A percentile compares a stretch with the other conserved stretches of the same genome.
phyloP scores from a whole-genome alignment of 2,329 filamentous ascomycete genomes.

The Trichoderma koningiopsis region DNA sequence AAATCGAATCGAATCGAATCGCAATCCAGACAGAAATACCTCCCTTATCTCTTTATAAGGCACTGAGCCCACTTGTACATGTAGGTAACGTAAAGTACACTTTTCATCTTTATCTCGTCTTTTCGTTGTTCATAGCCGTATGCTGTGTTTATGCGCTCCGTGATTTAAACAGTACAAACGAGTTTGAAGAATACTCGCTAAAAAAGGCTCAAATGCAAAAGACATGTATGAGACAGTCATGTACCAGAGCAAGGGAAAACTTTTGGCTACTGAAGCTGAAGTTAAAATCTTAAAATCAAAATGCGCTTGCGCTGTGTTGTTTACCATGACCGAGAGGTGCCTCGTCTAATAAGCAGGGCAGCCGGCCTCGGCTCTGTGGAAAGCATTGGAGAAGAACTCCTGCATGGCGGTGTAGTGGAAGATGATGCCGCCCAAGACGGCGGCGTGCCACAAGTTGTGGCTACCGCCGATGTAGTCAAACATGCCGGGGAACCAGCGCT shows the following conservation, averaged over 20 bases:
- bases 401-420: constrained; percentile 98
- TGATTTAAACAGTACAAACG: background rate
- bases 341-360: constrained; percentile 53
- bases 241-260: background rate
- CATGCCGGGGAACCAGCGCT: constrained; percentile 87
- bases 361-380: constrained; percentile 65
- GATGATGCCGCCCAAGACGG: constrained; percentile 91
- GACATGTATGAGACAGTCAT: background rate
- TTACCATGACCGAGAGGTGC: background rate
- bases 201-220: background rate
- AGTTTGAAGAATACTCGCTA: background rate
- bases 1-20: background rate
- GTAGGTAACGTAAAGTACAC: background rate
- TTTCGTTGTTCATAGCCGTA: background rate
- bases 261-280: background rate
- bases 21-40: background rate
- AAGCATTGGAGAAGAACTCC: constrained; percentile 82
- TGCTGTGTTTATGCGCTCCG: background rate
- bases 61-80: constrained; percentile 15
- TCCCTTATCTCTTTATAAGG: background rate
- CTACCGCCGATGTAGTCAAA: constrained; percentile 96
- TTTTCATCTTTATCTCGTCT: background rate
- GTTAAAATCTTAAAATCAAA: background rate
- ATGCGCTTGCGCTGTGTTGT: background rate
- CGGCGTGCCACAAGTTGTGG: constrained; percentile 97